Conservation (phyloP, 352 stramenopile genomes). For the Phytophthora parvispora region DNA sequence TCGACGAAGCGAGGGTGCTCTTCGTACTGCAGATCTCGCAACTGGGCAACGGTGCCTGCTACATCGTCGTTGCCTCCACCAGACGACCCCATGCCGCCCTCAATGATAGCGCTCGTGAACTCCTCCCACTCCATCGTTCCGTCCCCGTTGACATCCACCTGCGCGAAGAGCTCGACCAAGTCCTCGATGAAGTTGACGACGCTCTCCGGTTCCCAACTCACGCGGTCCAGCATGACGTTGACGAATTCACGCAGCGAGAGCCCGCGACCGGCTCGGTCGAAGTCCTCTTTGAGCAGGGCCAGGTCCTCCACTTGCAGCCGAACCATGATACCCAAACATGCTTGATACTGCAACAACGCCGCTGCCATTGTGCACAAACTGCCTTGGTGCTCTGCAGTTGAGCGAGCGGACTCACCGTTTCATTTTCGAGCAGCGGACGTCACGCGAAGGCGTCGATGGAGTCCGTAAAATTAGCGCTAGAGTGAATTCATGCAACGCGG, state of each 20-base stretch:
- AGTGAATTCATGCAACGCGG: background rate
- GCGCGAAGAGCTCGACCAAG: constrained; percentile 80
- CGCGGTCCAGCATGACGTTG: constrained; percentile 75
- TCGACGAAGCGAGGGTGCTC: constrained; percentile 68
- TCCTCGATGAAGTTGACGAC: constrained; percentile 77
- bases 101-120: constrained; percentile 86
- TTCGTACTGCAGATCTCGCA: constrained; percentile 81
- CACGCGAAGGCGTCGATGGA: background rate
- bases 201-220: constrained; percentile 64
- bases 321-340: constrained; percentile 85
- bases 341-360: constrained; percentile 77
- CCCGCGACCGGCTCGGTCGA: constrained; percentile 63
- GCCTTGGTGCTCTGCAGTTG: background rate
- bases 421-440: background rate
- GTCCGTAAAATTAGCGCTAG: constrained; percentile 28
- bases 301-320: constrained; percentile 78
- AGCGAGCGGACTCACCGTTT: constrained; percentile 21
- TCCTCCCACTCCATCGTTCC: constrained; percentile 88
- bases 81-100: constrained; percentile 72
- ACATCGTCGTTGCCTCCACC: constrained; percentile 31
- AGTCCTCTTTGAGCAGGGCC: constrained; percentile 70
- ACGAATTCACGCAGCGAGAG: constrained; percentile 76
- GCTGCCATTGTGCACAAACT: constrained; percentile 46
- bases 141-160: constrained; percentile 85
- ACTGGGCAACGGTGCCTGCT: constrained; percentile 46